These are phyloP conservation scores for Patellaria atrata DNA, from an alignment of 495 filamentous ascomycete genomes.

Conservation along the genomic window DNA sequence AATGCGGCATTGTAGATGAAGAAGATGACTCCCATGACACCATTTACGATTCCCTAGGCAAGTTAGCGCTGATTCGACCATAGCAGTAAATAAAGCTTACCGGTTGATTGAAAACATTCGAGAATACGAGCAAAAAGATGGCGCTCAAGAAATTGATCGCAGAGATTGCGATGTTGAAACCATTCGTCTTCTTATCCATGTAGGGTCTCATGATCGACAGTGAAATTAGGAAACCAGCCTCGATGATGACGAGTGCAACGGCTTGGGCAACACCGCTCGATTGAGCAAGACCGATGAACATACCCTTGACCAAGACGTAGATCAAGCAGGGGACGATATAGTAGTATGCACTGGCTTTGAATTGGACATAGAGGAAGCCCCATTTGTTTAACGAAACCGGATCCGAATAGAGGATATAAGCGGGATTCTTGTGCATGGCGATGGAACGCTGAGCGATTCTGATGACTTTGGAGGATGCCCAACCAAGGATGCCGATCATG, in stretches of 20 bases:
- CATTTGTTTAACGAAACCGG: constrained; percentile 88
- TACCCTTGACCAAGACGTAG: constrained; percentile 72
- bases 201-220: constrained; percentile 76
- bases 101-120: constrained; percentile 90
- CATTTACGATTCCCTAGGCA: constrained; percentile 55
- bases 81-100: constrained; percentile 28
- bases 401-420: constrained; percentile 95
- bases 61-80: constrained; percentile 13
- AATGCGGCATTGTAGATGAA: constrained; percentile 87
- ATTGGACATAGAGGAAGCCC: constrained; percentile 97
- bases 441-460: constrained; percentile 78
- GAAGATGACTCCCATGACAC: constrained; percentile 87
- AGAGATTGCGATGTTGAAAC: constrained; percentile 88
- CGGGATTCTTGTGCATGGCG: constrained; percentile 86
- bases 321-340: constrained; percentile 73
- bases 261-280: constrained; percentile 61
- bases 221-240: constrained; percentile 63
- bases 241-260: constrained; percentile 71
- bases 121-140: constrained; percentile 85
- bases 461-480: constrained; percentile 82
- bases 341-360: constrained; percentile 92
- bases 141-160: constrained; percentile 83
- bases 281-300: constrained; percentile 85
- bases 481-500: constrained; percentile 63
- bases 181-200: constrained; percentile 99